Conservation (phyloP, 768 basidiomycete genomes). For the Neoboletus brunneissimus region DNA sequence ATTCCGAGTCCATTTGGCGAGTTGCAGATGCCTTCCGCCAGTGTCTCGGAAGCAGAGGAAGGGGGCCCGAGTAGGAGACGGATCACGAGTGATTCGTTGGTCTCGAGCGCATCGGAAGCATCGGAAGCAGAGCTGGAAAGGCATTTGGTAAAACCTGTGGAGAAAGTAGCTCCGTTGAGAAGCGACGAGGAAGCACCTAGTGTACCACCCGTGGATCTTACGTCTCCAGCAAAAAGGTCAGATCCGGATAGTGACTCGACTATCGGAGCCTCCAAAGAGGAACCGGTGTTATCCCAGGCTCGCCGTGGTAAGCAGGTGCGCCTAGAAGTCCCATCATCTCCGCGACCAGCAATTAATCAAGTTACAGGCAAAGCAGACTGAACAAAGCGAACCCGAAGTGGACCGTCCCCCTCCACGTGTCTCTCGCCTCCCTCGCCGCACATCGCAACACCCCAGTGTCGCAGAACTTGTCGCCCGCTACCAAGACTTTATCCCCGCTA, state of each 20-base stretch:
- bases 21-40: constrained; percentile 57
- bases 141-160: constrained; percentile 21
- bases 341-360: constrained; percentile 8
- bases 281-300: constrained; percentile 11
- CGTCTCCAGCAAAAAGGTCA: constrained; percentile 37
- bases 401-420: constrained; percentile 31
- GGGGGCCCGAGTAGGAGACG: constrained; percentile 43
- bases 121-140: constrained; percentile 58
- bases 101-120: constrained; percentile 69
- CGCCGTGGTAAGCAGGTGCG: constrained; percentile 29
- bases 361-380: constrained; percentile 21
- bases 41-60: constrained; percentile 75
- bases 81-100: constrained; percentile 52
- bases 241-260: constrained; percentile 84
- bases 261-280: constrained; percentile 55
- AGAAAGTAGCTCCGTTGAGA: constrained; percentile 15
- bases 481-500: constrained; percentile 71
- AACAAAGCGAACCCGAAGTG: constrained; percentile 19
- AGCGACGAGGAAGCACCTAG: constrained; percentile 18
- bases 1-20: constrained; percentile 52
- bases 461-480: constrained; percentile 85
- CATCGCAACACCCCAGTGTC: constrained; percentile 59
- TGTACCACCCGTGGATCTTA: constrained; percentile 9
- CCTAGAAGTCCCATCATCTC: background rate
- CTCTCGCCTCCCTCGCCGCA: constrained; percentile 65